phyloP scores from a whole-genome alignment of 495 filamentous ascomycete species.

The Penicillium roqueforti region DNA sequence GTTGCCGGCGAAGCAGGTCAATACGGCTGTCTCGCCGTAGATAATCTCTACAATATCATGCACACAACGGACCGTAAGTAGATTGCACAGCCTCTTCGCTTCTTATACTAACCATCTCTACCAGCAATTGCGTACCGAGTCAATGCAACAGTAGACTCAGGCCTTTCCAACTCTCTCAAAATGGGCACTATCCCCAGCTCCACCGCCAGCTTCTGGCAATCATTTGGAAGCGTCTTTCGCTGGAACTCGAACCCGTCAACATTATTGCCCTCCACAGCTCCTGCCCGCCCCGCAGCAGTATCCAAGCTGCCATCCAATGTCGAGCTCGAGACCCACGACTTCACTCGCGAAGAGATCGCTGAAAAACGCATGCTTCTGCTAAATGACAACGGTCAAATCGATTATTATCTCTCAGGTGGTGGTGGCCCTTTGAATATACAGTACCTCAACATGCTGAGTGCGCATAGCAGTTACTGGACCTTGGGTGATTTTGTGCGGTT shows the following conservation, averaged over 20 bases:
- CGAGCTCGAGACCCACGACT: slow-evolving; percentile 94
- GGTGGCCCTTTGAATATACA: slow-evolving; percentile 85
- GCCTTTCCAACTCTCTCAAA: slow-evolving; percentile 72
- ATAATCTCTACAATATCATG: slow-evolving; percentile 96
- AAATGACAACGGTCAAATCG: slow-evolving; percentile 94
- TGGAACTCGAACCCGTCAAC: slow-evolving; percentile 36
- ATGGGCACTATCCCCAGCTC: slow-evolving; percentile 72
- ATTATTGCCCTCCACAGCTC: slow-evolving; percentile 16
- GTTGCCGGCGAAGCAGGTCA: slow-evolving; percentile 70
- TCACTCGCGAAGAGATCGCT: slow-evolving; percentile 85
- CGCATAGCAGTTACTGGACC: slow-evolving; percentile 94
- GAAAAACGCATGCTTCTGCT: slow-evolving; percentile 83
- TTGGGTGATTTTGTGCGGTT: slow-evolving; percentile 81
- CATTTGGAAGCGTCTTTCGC: slow-evolving; percentile 61
- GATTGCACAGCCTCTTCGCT: neutral
- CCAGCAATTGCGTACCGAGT: slow-evolving; percentile 80
- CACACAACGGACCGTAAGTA: slow-evolving; percentile 54
- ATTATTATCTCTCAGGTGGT: slow-evolving; percentile 77
- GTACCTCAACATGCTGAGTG: slow-evolving; percentile 94
- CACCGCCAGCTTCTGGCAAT: slow-evolving; percentile 60
- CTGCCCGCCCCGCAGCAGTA: slow-evolving; percentile 39
- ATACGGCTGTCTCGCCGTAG: slow-evolving; percentile 88
- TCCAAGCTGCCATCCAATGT: slow-evolving; percentile 80
- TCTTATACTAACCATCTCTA: slow-evolving; percentile 44
- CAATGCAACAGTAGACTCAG: slow-evolving; percentile 81